Evolutionary conservation across 805 yeast species (phyloP), one percentile per base, ranked within the genome.

Genomic region (Cyberlindnera maclurae): DNA sequence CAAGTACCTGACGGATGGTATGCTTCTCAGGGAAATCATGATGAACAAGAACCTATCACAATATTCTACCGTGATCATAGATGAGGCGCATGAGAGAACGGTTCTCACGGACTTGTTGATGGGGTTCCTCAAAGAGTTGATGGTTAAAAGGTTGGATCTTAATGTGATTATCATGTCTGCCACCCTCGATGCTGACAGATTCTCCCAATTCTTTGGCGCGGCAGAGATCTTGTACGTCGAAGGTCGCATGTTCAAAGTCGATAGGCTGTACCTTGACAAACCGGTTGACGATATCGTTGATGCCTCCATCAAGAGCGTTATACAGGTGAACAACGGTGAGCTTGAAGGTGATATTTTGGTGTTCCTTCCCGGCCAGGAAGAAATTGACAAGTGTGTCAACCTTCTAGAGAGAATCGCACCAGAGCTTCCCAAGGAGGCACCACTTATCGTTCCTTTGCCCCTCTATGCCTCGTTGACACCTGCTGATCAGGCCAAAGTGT

Each of bases 21-120:
- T 93, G 97, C 71, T 93, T 15, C 63, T 93, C 40, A 74, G 98
- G 57, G 97, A 93, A 58, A 61, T 89, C 46, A 83, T 90, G 93
- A 61, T 84, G 43, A 86, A 85, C 52, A 73, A 75, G 2, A 55
- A 62, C 10, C 62, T 93, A 28, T 60, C 70, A 3, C 75, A 74
- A 44, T 93, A 90, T 60, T 68, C 82, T 20, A 80, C 88, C 0
- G 71, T 93, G 9, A 69, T 93, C 33, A 79, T 93, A 36, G 98
- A 93, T 68, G 98, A 93, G 65, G 98, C 97, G 3, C 98, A 93
- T 65, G 98, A 93, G 65, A 74, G 98, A 57, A 90, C 97, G 0
- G 82, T 93, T 2, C 63, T 89, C 35, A 88, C 97, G 0, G 98
- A 93, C 64, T 64, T 93, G 49, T 68, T 93, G 15, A 69, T 93